phyloP scores from a whole-genome alignment of 495 filamentous ascomycete species.

The Daldinia grandis region DNA sequence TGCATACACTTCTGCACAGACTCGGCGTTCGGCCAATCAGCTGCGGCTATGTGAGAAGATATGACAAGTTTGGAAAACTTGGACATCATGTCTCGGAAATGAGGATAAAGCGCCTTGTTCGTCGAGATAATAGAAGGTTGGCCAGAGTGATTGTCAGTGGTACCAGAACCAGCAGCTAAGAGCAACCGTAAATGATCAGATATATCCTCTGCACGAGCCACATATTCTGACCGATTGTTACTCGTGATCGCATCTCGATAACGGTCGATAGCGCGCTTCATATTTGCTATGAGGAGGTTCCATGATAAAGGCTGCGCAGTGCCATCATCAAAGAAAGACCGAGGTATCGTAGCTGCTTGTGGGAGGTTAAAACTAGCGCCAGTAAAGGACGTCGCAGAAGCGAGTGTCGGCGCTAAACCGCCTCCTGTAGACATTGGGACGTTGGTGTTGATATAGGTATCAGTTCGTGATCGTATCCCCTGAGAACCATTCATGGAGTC shows the following conservation, averaged over 20 bases:
- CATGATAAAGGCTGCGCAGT: slow-evolving; percentile 79
- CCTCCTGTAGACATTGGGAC: slow-evolving; percentile 43
- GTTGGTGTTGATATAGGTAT: slow-evolving; percentile 58
- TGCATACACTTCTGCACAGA: slow-evolving; percentile 92
- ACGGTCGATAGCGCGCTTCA: slow-evolving; percentile 84
- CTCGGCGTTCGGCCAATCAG: slow-evolving; percentile 88
- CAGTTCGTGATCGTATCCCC: slow-evolving; percentile 53
- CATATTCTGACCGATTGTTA: slow-evolving; percentile 86
- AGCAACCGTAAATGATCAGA: slow-evolving; percentile 94
- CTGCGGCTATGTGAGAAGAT: slow-evolving; percentile 96
- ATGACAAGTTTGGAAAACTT: slow-evolving; percentile 97
- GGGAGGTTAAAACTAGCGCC: slow-evolving; percentile 65
- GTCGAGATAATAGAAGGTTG: slow-evolving; percentile 99
- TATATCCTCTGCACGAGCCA: slow-evolving; percentile 91
- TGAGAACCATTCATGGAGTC: slow-evolving; percentile 78
- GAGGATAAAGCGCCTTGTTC: slow-evolving; percentile 94
- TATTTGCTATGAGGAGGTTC: slow-evolving; percentile 88
- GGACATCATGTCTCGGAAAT: slow-evolving; percentile 99
- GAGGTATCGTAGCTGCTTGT: slow-evolving; percentile 69
- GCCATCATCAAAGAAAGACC: slow-evolving; percentile 86
- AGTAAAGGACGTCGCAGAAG: slow-evolving; percentile 72
- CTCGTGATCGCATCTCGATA: slow-evolving; percentile 86
- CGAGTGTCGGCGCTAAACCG: slow-evolving; percentile 63
- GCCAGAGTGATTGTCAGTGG: slow-evolving; percentile 97
- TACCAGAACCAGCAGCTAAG: slow-evolving; percentile 93